Conservation (phyloP, 2,329 filamentous ascomycete species). For the Clarireedia hainanense region DNA sequence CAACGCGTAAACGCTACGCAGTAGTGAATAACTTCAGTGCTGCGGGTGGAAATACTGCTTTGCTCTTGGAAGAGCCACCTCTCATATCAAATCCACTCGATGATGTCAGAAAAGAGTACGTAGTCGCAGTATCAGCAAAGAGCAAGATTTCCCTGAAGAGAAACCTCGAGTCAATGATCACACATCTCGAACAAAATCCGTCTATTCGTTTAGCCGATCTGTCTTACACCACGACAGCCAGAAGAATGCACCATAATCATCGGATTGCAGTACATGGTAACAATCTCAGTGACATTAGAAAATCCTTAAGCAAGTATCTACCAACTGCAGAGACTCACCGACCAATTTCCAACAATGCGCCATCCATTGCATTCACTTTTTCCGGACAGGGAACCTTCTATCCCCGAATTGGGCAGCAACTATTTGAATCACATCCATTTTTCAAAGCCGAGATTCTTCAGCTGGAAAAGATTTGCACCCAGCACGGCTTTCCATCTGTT, state of each 20-base stretch:
- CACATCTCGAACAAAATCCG: neutral
- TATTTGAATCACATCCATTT: neutral
- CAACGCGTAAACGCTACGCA: constrained; percentile 31
- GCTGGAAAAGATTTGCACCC: neutral
- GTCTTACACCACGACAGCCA: constrained; percentile 20
- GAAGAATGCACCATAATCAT: constrained; percentile 49
- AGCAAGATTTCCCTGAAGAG: neutral
- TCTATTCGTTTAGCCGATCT: constrained; percentile 1
- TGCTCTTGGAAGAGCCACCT: constrained; percentile 15
- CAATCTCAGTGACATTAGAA: constrained; percentile 28
- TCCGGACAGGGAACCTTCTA: constrained; percentile 2
- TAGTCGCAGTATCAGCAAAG: neutral
- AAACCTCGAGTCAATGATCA: constrained; percentile 1
- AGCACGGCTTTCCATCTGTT: neutral
- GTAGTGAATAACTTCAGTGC: constrained; percentile 41
- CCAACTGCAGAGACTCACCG: neutral
- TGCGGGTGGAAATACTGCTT: constrained; percentile 17
- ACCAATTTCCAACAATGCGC: constrained; percentile 19
- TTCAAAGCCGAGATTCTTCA: neutral
- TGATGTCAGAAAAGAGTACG: neutral
- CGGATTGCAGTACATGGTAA: constrained; percentile 41
- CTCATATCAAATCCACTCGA: neutral
- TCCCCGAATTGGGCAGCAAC: neutral
- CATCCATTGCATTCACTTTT: constrained; percentile 24
- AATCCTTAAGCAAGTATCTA: neutral